A percentile compares a stretch with the other conserved stretches of the same genome.
These are phyloP conservation scores for Xanthoconium separans DNA, from an alignment of 1,284 basidiomycete genomes.

Conservation along the genomic window DNA sequence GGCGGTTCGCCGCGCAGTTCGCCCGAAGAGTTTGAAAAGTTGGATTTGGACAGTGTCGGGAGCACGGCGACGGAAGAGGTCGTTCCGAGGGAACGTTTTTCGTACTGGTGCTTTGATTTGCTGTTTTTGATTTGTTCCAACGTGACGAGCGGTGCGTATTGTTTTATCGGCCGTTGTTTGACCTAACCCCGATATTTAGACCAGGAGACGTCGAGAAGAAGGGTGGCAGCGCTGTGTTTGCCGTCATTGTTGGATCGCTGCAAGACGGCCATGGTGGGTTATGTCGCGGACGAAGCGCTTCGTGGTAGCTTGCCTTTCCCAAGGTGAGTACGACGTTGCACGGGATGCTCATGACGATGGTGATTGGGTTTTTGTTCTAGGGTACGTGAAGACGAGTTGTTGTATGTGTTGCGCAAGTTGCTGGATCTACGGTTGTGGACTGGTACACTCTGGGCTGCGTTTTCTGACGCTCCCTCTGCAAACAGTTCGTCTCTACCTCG, in stretches of 20 bases:
- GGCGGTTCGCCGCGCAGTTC: slow-evolving; percentile 10
- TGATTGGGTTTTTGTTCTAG: slow-evolving; percentile 39
- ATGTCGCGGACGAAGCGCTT: slow-evolving; percentile 79
- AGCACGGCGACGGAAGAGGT: slow-evolving; percentile 59
- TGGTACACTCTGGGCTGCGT: slow-evolving; percentile 72
- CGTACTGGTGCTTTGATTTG: slow-evolving; percentile 93
- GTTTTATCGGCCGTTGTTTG: not conserved
- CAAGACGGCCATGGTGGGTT: slow-evolving; percentile 63
- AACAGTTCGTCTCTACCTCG: slow-evolving; percentile 55
- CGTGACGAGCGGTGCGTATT: slow-evolving; percentile 50
- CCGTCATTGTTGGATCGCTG: slow-evolving; percentile 76
- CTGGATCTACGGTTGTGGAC: slow-evolving; percentile 67
- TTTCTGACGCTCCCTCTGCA: slow-evolving; percentile 60
- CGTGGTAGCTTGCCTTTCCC: slow-evolving; percentile 85
- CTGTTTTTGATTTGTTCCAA: slow-evolving; percentile 79
- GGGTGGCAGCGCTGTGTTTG: slow-evolving; percentile 70
- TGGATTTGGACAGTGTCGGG: slow-evolving; percentile 47
- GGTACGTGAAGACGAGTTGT: slow-evolving; percentile 84
- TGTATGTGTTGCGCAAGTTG: slow-evolving; percentile 82
- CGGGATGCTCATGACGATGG: not conserved
- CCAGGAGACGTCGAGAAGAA: slow-evolving; percentile 53
- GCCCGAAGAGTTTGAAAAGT: slow-evolving; percentile 38
- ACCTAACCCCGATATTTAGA: slow-evolving; percentile 40
- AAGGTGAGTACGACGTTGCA: slow-evolving; percentile 45
- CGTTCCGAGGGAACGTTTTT: slow-evolving; percentile 78